Conservation (phyloP, 768 basidiomycete species). For the Suillus discolor region DNA sequence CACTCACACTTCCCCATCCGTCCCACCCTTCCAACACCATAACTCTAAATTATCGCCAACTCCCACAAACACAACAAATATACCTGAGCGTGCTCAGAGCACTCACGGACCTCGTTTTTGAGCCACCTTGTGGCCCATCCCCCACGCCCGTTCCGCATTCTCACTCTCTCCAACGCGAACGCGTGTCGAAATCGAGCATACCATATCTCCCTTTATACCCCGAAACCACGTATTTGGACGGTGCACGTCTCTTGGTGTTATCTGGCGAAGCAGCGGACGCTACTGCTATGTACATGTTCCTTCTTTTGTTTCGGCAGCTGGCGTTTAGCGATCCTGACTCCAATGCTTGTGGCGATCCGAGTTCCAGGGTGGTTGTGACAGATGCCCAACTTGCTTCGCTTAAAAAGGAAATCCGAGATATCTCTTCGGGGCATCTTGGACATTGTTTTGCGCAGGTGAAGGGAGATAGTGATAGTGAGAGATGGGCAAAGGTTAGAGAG, state of each 20-base stretch:
- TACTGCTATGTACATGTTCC: constrained; percentile 75
- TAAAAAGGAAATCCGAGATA: constrained; percentile 77
- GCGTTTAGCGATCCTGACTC: constrained; percentile 32
- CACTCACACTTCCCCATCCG: constrained; percentile 40
- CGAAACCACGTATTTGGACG: constrained; percentile 84
- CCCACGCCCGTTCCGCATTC: neutral
- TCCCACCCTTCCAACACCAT: constrained; percentile 44
- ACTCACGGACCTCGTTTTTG: constrained; percentile 67
- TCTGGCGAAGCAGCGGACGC: constrained; percentile 75
- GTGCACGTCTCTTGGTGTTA: constrained; percentile 63
- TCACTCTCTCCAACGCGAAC: constrained; percentile 27
- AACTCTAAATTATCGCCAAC: constrained; percentile 46
- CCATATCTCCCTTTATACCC: constrained; percentile 53
- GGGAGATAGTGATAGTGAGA: constrained; percentile 28
- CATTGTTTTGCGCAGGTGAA: constrained; percentile 35
- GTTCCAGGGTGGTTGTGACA: neutral
- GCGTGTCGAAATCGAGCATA: constrained; percentile 27
- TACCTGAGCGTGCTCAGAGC: constrained; percentile 61
- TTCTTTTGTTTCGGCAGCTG: constrained; percentile 80
- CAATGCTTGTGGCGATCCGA: neutral
- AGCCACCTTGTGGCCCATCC: constrained; percentile 39
- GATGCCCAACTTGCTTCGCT: constrained; percentile 58
- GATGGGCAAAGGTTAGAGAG: constrained; percentile 57
- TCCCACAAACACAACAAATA: constrained; percentile 46
- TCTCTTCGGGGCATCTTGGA: constrained; percentile 59